Base-by-base conservation (phyloP, 345 rosid genomes). In the Leavenworthia alabamica region DNA sequence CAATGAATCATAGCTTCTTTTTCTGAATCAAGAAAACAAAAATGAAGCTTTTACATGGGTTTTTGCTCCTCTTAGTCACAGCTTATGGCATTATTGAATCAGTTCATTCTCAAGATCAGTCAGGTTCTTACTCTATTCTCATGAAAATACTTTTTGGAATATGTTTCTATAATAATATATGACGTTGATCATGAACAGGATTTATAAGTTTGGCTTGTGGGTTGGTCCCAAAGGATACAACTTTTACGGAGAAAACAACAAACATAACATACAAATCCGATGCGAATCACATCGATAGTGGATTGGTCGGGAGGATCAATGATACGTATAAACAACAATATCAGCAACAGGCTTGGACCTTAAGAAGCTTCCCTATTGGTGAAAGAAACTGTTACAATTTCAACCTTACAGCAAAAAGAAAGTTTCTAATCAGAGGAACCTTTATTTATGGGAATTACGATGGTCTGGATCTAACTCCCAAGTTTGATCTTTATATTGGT, bases 131-230 rank as follows among this genome's bases (percentile, higher is more conserved):
- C n/a, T n/a, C n/a, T n/a, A n/a, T n/a, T n/a, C n/a, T n/a, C n/a
- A n/a, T n/a, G n/a, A n/a, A n/a, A n/a, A n/a, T n/a, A n/a, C 16
- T 32, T n/a, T n/a, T n/a, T n/a, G n/a, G n/a, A n/a, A n/a, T n/a
- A n/a, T n/a, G n/a, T n/a, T n/a, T n/a, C n/a, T n/a, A n/a, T n/a
- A n/a, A n/a, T n/a, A n/a, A n/a, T 22, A 22, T 22, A 2, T 22
- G 2, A 3, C 24, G 2, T 60, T 42, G 24, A 42, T 22, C 35
- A 43, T 41, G 35, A 42, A 43, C 54, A 73, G 76, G 60, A 22
- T 73, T 73, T 46, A 73, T 66, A 37, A 73, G 76, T 45, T 66
- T 73, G 13, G 76, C 37, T 33, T 73, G 76, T 60, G 76, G 76
- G 6, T 53, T 59, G 26, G 33, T 37, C 0, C 72, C 75, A 17